Evolutionary conservation across 192 early-diverging fungal genomes (phyloP), one percentile per base, ranked within the genome.

Genomic region (Entophlyctis luteolus): DNA sequence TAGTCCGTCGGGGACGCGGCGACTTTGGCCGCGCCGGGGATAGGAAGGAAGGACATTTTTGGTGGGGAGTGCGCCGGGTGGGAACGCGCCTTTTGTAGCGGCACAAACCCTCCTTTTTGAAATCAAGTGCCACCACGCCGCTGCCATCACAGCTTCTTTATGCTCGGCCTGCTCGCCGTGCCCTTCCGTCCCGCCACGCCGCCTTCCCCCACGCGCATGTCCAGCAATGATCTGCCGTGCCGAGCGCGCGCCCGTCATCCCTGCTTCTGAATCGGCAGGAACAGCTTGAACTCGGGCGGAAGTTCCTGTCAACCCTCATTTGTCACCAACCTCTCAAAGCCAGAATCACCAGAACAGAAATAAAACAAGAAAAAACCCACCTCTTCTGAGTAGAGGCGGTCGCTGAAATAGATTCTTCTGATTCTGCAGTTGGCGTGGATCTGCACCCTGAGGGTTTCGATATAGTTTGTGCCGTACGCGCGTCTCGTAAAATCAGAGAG

Each of bases 371-470:
- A 62, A 52, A 31, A 33, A 34, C 59, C 4, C 28, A 70, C 68
- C 68, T 93, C 92, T 77, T 98, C 95, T 16, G 90, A 81, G 68
- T 93, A 88, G 45, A 98, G 74, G 23, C 90, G 79, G 75, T 98
- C 95, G 1, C 92, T 87, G 71, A 98, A 98, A 75, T 92, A 91
- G 57, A 98, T 84, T 25, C 93, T 67, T 47, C 95, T 80, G 75
- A 98, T 81, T 34, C 91, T 71, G 60, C 90, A 92, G 76, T 89
- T 98, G 36, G 95, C 94, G 75, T 98, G 92, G 37, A 98, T 83
- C 42, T 90, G 91, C 38, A 96, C 87, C 42, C 95, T 80, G 25
- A 86, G 77, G 0, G 91, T 94, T 74, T 98, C 94, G 33, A 82
- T 86, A 71, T 93, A 93, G 52, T 85, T 82, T 29, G 93, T 93